Evolutionary conservation across 768 basidiomycete species (phyloP).

Genomic region (Phaeolepiota aurea): DNA sequence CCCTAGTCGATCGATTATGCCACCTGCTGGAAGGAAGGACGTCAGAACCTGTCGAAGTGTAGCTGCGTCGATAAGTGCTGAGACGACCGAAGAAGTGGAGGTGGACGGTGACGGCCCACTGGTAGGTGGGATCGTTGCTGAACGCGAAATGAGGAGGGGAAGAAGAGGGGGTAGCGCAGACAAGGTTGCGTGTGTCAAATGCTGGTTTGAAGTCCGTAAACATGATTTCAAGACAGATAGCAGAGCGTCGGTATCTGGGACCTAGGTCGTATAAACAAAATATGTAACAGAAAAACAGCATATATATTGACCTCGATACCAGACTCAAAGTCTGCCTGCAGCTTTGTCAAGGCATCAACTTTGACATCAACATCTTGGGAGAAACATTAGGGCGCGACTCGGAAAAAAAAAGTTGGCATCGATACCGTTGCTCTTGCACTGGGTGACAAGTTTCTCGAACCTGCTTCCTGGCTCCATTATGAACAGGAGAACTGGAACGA

Average conservation of each 20-base stretch:
- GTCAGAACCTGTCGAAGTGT: conserved; percentile 60
- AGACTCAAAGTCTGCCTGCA: conserved; percentile 68
- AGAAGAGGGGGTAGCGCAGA: conserved; percentile 60
- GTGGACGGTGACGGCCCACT: conserved; percentile 33
- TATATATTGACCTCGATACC: conserved; percentile 49
- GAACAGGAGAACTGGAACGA: conserved; percentile 8
- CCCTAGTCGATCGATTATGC: conserved; percentile 76
- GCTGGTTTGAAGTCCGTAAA: conserved; percentile 75
- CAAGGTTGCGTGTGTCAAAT: conserved; percentile 71
- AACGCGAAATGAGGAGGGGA: conserved; percentile 47
- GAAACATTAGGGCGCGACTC: conserved; percentile 3
- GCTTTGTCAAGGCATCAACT: conserved; percentile 72
- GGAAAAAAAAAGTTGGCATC: conserved; percentile 2
- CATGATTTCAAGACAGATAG: conserved; percentile 64
- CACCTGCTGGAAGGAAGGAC: conserved; percentile 68
- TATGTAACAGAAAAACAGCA: not conserved
- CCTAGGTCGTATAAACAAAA: conserved; percentile 28
- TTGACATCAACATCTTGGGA: conserved; percentile 62
- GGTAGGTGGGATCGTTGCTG: conserved; percentile 16
- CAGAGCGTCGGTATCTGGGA: conserved; percentile 65
- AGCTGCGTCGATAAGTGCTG: conserved; percentile 39
- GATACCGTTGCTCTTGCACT: conserved; percentile 60
- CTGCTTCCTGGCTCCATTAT: conserved; percentile 45
- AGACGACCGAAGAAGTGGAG: conserved; percentile 40
- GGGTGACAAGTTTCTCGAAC: conserved; percentile 54